Conservation (phyloP, 345 rosid genomes). For the Lepidium africanum region DNA sequence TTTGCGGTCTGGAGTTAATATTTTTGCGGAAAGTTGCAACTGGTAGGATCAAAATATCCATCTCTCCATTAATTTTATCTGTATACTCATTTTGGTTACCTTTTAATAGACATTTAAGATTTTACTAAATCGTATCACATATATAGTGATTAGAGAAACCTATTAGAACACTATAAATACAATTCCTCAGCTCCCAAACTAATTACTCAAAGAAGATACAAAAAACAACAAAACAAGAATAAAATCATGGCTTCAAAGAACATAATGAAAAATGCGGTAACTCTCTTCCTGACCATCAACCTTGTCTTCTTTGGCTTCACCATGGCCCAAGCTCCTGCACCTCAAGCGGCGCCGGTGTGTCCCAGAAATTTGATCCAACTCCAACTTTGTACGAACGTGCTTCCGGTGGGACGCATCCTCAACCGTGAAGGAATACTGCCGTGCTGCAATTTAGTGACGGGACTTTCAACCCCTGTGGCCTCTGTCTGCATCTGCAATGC, state of each 20-base stretch:
- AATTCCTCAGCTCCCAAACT: not conserved
- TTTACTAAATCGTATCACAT: too few relatives aligned
- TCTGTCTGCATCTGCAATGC: not conserved
- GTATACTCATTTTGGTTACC: not conserved
- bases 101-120: not conserved
- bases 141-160: too few relatives aligned
- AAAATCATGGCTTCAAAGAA: not conserved
- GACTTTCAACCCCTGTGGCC: not conserved
- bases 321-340: not conserved
- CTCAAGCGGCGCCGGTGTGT: not conserved
- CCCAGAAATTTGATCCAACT: not conserved
- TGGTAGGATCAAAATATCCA: not conserved
- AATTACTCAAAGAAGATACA: not conserved
- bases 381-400: not conserved
- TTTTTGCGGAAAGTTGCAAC: not conserved
- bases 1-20: not conserved
- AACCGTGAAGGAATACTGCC: not conserved
- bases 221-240: not conserved
- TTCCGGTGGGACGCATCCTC: not conserved
- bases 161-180: not conserved
- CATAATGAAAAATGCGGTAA: not conserved
- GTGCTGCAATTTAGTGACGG: not conserved
- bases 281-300: conserved; percentile 14
- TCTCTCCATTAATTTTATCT: not conserved
- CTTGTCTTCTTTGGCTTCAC: conserved; percentile 12